Conservation (phyloP, 1,284 basidiomycete species). For the Pseudozyma tsukubaensis region DNA sequence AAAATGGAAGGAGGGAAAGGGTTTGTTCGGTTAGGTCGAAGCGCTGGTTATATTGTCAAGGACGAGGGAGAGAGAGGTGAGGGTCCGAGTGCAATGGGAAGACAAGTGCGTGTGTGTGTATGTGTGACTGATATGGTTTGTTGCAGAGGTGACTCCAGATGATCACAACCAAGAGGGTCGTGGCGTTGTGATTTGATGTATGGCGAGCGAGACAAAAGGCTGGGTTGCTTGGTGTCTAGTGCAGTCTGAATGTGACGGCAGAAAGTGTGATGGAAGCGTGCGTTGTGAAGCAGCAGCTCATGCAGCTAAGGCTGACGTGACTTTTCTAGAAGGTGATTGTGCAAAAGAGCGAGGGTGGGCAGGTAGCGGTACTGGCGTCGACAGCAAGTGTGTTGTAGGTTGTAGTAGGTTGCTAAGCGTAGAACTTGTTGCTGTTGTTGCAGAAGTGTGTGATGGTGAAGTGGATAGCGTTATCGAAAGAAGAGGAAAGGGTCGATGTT, state of each 20-base stretch:
- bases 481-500: neutral
- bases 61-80: neutral
- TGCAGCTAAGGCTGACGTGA: constrained; percentile 27
- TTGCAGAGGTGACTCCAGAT: constrained; percentile 21
- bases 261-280: constrained; percentile 26
- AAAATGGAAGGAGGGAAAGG: neutral
- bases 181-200: constrained; percentile 28
- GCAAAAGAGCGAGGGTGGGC: constrained; percentile 1
- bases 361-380: too few relatives aligned
- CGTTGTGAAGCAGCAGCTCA: constrained; percentile 16
- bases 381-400: too few relatives aligned
- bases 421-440: constrained; percentile 8
- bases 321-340: constrained; percentile 1
- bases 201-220: constrained; percentile 28
- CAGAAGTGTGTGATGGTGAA: constrained; percentile 7
- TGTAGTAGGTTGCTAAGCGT: neutral
- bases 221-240: neutral
- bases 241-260: constrained; percentile 21
- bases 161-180: constrained; percentile 20
- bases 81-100: neutral
- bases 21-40: too few relatives aligned
- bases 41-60: constrained; percentile 6
- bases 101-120: neutral
- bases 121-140: constrained; percentile 11
- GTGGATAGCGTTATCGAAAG: constrained; percentile 30